Evolutionary conservation across 2,329 filamentous ascomycete genomes (phyloP).

Genomic region (Dactylonectria estremocensis): DNA sequence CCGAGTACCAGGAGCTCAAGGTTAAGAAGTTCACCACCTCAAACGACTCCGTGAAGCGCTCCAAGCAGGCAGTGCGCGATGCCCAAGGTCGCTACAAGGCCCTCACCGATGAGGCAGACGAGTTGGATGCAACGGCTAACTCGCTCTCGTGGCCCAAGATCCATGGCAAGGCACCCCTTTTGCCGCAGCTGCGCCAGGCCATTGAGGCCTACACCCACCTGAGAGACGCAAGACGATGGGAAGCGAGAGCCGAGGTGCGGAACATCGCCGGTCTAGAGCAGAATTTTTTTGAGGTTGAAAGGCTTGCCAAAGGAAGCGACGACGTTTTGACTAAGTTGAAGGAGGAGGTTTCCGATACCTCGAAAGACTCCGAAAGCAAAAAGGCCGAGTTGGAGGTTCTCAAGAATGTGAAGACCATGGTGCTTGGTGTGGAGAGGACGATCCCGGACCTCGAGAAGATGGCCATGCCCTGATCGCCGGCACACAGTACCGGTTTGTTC

Average conservation of each 20-base stretch:
- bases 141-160: background rate
- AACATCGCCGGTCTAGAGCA: too few relatives aligned
- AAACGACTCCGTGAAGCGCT: background rate
- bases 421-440: background rate
- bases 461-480: background rate
- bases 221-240: background rate
- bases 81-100: background rate
- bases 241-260: background rate
- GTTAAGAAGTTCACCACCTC: too few relatives aligned
- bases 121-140: background rate
- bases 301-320: background rate
- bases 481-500: too few relatives aligned
- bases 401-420: background rate
- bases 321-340: background rate
- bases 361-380: too few relatives aligned
- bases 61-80: background rate
- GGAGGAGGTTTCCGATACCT: background rate
- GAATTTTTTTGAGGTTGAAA: background rate
- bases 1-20: too few relatives aligned
- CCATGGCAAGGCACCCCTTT: background rate
- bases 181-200: background rate
- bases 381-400: background rate
- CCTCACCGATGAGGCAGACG: background rate
- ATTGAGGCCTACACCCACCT: background rate
- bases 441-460: constrained; percentile 4